These are phyloP conservation scores for Chlamydomonas incerta DNA, from an alignment of 139 green algal genomes.

Conservation along the genomic window DNA sequence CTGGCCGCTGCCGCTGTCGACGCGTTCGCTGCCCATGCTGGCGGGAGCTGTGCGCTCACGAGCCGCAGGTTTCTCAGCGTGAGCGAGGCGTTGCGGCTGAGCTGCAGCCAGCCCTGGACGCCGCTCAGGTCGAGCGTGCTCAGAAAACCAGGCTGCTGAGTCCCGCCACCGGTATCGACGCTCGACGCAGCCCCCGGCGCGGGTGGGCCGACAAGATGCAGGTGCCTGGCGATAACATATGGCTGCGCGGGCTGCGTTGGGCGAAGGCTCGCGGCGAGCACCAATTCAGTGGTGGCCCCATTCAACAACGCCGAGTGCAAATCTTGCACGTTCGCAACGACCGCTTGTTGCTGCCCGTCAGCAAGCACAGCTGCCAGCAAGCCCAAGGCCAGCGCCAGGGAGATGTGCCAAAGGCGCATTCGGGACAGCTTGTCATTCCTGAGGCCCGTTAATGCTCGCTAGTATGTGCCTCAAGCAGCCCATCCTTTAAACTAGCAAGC, in stretches of 20 bases:
- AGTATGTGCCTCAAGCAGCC: too few relatives aligned
- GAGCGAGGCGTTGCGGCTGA: not conserved
- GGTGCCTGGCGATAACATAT: not conserved
- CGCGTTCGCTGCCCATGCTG: not conserved
- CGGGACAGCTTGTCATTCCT: too few relatives aligned
- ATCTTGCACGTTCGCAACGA: not conserved
- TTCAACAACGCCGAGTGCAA: not conserved
- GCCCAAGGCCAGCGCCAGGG: too few relatives aligned
- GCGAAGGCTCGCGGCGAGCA: not conserved
- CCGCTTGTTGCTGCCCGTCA: not conserved
- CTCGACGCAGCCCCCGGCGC: not conserved
- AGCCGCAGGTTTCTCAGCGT: not conserved
- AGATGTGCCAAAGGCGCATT: too few relatives aligned
- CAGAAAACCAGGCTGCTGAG: too few relatives aligned
- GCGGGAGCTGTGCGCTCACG: not conserved
- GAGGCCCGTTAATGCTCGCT: too few relatives aligned
- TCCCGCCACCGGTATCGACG: too few relatives aligned
- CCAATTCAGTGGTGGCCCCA: not conserved
- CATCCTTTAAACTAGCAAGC: not conserved
- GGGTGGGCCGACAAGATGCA: not conserved
- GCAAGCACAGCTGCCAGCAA: too few relatives aligned
- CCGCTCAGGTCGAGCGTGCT: not conserved
- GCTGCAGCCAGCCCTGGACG: not conserved
- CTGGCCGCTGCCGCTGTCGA: too few relatives aligned
- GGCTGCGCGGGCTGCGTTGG: not conserved